phyloP scores from a whole-genome alignment of 129 eudicot species.

The Apium graveolens region DNA sequence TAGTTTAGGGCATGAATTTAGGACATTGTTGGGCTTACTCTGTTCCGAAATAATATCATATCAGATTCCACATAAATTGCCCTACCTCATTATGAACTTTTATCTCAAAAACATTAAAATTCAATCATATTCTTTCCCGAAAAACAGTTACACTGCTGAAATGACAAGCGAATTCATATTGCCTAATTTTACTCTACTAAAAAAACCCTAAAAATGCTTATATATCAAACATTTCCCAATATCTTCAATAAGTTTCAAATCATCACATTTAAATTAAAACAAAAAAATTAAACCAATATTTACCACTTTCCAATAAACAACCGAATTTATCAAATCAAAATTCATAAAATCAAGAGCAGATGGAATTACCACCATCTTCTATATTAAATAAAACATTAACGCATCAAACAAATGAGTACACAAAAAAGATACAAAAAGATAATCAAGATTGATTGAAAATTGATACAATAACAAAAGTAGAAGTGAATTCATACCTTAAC shows the following conservation, averaged over 20 bases:
- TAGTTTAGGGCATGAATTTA: too few species aligned
- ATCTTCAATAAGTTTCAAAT: neutral
- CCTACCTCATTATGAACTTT: neutral
- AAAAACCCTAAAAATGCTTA: too few species aligned
- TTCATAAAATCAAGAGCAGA: neutral
- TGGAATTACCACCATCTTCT: neutral
- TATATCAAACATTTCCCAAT: neutral
- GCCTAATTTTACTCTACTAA: neutral
- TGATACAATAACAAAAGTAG: neutral
- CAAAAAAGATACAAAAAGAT: neutral
- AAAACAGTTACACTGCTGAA: too few species aligned
- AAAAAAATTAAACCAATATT: too few species aligned
- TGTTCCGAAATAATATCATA: too few species aligned
- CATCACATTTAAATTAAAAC: neutral
- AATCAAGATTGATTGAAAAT: neutral
- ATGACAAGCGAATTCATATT: neutral
- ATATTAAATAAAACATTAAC: too few species aligned
- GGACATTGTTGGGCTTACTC: too few species aligned
- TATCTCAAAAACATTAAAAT: neutral
- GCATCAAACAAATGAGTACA: neutral
- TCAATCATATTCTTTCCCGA: too few species aligned
- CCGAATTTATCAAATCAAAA: neutral
- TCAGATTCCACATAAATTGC: neutral
- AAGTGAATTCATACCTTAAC: neutral
- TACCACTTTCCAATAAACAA: neutral